phyloP scores from a whole-genome alignment of 164 flowering plant species.

The Cinnamomum chago region DNA sequence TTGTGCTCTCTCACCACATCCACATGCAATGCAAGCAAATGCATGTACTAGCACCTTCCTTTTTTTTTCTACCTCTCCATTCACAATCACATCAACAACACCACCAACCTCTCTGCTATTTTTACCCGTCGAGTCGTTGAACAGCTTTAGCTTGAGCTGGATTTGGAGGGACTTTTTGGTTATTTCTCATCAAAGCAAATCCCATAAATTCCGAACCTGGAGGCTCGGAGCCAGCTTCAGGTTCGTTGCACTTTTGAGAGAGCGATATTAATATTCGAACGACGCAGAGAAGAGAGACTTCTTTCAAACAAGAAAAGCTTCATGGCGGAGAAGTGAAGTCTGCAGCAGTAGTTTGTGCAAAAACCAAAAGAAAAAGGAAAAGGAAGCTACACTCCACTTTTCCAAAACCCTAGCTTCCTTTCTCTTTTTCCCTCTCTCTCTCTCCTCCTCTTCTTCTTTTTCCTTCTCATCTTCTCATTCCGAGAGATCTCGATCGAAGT shows the following conservation, averaged over 20 bases:
- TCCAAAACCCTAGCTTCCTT: neutral
- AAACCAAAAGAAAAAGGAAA: neutral
- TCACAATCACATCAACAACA: too few species aligned
- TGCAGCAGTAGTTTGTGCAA: neutral
- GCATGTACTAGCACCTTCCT: too few species aligned
- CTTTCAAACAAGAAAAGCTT: neutral
- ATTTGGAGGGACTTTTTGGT: too few species aligned
- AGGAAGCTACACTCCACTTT: neutral
- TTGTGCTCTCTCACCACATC: too few species aligned
- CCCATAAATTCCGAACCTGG: conserved; percentile 1
- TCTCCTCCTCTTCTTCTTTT: too few species aligned
- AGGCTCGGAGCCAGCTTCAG: conserved; percentile 8
- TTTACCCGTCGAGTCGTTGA: too few species aligned
- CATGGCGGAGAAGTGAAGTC: neutral
- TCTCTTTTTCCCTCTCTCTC: neutral
- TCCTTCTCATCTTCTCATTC: neutral
- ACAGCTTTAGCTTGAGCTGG: too few species aligned
- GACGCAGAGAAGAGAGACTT: conserved; percentile 1
- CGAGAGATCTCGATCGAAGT: neutral
- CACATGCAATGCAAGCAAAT: too few species aligned
- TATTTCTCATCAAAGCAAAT: too few species aligned
- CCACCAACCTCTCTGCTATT: too few species aligned
- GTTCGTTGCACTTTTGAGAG: neutral
- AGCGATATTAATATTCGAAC: conserved; percentile 1
- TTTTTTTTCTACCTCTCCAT: too few species aligned